Conservation (phyloP, 2,329 filamentous ascomycete genomes). For the Diplodia seriata region DNA sequence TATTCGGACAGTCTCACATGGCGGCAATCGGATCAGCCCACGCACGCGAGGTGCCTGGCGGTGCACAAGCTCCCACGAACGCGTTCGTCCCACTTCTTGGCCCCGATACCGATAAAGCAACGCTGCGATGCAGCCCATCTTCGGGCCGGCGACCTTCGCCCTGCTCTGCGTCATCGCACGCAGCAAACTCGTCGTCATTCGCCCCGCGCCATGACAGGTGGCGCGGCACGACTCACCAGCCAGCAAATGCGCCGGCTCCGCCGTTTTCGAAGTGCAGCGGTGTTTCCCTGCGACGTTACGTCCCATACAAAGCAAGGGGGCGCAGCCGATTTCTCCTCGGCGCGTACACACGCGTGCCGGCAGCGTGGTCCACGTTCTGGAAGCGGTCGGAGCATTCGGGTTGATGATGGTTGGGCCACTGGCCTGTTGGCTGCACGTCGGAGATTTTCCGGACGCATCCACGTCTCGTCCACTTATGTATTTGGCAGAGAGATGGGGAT, state of each 20-base stretch:
- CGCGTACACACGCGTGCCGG: conserved; percentile 1
- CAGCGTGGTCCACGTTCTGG: conserved; percentile 19
- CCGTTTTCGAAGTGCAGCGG: background rate
- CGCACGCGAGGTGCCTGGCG: background rate
- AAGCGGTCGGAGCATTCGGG: background rate
- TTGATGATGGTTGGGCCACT: no score
- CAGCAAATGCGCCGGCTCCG: background rate
- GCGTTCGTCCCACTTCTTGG: conserved; percentile 7
- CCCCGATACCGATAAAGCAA: background rate
- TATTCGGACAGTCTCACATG: background rate
- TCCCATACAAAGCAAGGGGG: conserved; percentile 9
- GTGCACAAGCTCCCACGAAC: background rate
- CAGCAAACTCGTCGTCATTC: no score
- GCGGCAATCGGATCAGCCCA: conserved; percentile 23
- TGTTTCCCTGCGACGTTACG: conserved; percentile 18
- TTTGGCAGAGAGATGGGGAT: no score
- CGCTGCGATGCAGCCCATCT: conserved; percentile 3
- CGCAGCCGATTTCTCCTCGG: background rate
- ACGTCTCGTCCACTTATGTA: no score
- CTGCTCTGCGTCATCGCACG: no score
- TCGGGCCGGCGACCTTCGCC: no score
- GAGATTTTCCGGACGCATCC: background rate
- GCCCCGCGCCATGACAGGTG: background rate
- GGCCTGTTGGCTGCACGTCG: background rate
- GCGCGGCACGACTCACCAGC: no score